These are phyloP conservation scores for Penicillium bovifimosum DNA, from an alignment of 495 filamentous ascomycete species.

Conservation along the genomic window DNA sequence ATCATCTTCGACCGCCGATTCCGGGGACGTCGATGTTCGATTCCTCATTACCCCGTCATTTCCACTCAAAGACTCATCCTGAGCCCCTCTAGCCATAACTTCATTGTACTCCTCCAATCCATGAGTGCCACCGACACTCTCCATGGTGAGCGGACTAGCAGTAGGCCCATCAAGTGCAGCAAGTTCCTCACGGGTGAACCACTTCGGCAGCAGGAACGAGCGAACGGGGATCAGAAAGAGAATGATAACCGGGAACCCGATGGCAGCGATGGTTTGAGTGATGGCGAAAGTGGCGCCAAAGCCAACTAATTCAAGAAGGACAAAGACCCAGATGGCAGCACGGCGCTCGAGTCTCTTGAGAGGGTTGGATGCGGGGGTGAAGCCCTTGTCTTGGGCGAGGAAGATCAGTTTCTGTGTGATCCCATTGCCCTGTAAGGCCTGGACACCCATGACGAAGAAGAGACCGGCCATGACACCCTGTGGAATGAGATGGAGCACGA, in stretches of 20 bases:
- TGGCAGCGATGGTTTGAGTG: slow-evolving; percentile 89
- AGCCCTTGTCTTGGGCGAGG: slow-evolving; percentile 57
- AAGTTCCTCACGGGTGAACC: slow-evolving; percentile 66
- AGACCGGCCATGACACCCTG: slow-evolving; percentile 83
- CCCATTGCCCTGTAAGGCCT: slow-evolving; percentile 75
- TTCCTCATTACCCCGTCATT: slow-evolving; percentile 17
- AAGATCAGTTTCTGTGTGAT: slow-evolving; percentile 79
- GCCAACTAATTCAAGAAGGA: slow-evolving; percentile 67
- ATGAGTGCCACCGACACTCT: slow-evolving; percentile 70
- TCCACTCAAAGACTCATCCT: background rate
- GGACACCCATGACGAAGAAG: slow-evolving; percentile 91
- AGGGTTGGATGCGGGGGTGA: slow-evolving; percentile 62
- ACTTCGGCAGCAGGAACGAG: slow-evolving; percentile 64
- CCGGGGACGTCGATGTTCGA: slow-evolving; percentile 16
- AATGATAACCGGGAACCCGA: slow-evolving; percentile 90
- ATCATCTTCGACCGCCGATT: slow-evolving; percentile 32
- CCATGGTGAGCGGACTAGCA: slow-evolving; percentile 80
- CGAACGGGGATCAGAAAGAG: slow-evolving; percentile 72
- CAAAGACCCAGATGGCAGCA: slow-evolving; percentile 67
- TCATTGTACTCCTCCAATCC: slow-evolving; percentile 36
- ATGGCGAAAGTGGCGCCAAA: slow-evolving; percentile 91
- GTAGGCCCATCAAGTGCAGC: slow-evolving; percentile 69
- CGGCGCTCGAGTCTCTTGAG: slow-evolving; percentile 57
- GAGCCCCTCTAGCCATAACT: slow-evolving; percentile 6
- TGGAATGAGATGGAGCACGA: slow-evolving; percentile 79